phyloP scores from a whole-genome alignment of 2,329 filamentous ascomycete species.

The Fusarium concolor region DNA sequence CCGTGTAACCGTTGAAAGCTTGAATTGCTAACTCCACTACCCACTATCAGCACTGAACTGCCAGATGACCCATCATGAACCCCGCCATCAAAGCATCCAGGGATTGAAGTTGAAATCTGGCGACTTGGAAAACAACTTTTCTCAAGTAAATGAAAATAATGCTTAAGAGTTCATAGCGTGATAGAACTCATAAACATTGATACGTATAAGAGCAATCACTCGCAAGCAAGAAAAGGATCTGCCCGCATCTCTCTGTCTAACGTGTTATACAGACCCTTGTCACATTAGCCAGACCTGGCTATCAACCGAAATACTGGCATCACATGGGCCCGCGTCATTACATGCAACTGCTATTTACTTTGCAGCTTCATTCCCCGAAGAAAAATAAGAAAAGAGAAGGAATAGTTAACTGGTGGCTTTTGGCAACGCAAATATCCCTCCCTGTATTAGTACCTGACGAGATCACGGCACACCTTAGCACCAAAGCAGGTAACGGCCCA shows the following conservation, averaged over 20 bases:
- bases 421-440: background rate
- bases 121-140: constrained; percentile 4
- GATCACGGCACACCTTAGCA: constrained; percentile 21
- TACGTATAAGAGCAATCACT: background rate
- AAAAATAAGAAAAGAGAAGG: constrained; percentile 4
- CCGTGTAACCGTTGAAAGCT: background rate
- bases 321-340: constrained; percentile 23
- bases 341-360: constrained; percentile 3
- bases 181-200: background rate
- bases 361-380: constrained; percentile 1
- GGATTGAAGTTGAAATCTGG: background rate
- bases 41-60: constrained; percentile 11
- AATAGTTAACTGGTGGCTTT: background rate
- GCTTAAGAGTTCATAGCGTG: background rate
- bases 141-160: background rate
- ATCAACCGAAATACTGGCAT: constrained; percentile 26
- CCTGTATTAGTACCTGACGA: constrained; percentile 20
- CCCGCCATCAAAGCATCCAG: constrained; percentile 15
- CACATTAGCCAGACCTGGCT: background rate
- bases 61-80: constrained; percentile 27
- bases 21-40: background rate
- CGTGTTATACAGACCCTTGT: constrained; percentile 19
- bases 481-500: constrained; percentile 15
- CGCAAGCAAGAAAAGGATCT: background rate
- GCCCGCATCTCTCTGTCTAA: background rate